Evolutionary conservation across 345 rosid species (phyloP), one percentile per base, ranked within the genome.

Genomic region (Camelina laxa): DNA sequence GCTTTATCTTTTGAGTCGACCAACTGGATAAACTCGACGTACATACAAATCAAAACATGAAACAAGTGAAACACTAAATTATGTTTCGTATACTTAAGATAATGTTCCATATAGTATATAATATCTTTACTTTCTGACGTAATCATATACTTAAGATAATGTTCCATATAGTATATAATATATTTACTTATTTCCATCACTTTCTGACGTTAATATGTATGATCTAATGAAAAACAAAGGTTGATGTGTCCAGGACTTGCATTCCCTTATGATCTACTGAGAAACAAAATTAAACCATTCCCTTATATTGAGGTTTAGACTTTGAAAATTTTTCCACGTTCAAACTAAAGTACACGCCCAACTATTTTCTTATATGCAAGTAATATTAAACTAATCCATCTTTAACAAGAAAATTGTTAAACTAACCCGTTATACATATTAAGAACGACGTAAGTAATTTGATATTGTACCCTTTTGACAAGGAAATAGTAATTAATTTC

Each of bases 291-390:
- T 22, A 53, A 63, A 63, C 76, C 54, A 27, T 51, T 53, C 30
- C 63, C 76, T 63, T 73, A 42, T 53, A 63, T 62, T 73, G 56
- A 30, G 76, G 76, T 54, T 62, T 20, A 42, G 62, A 63, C 70
- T 63, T 73, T 63, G 76, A 73, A 53, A 53, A 1, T 53, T 42
- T 73, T 56, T 45, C 24, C 62, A 30, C 16, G 10, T 50, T 72
- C 21, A 72, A 72, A 30, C 39, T 49, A 71, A 56, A 69, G 48
- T 30, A 72, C 61, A 16, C 41, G 51, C 69, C 31, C 24, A 50
- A 72, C 60, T 41, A 39, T 41, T 61, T 62, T 27, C 17, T 10
- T 56, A 17, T 53, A 54, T 41, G 22, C 33, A 30, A 16, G 7
- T 20, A 39, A 51, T 17, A 39, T 61, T 36, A 38, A 38, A 61